Evolutionary conservation across 768 basidiomycete genomes (phyloP), one percentile per base, ranked within the genome.

Genomic region (Psilocybe sp.): DNA sequence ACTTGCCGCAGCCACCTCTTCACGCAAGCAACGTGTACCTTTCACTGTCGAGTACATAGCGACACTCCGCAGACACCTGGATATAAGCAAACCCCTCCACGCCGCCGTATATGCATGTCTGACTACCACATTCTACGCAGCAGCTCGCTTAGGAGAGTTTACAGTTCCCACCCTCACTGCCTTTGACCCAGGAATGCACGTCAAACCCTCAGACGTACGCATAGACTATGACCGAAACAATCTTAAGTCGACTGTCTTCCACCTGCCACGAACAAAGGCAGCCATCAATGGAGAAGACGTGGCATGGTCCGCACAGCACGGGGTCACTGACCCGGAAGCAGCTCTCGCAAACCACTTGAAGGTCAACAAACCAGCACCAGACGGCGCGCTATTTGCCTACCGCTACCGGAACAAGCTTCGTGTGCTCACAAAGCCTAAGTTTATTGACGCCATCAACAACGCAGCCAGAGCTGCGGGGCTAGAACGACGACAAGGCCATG

Each of bases 31-130:
- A 31, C 50, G 69, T 0, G 32, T 36, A 0, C 76, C 75, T 0
- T 68, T 63, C 50, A 68, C 67, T 0, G 23, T 64, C 0, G 49
- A 57, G 0, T 50, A 58, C 51, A 63, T 74, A 2, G 14, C n/a
- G 1, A 15, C 33, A 1, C 39, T 74, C 9, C 23, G 18, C 0
- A 1, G 12, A 0, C 15, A 60, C 0, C 62, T 78, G 2, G 47
- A 71, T 47, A 55, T 69, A 0, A 2, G 14, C 3, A 11, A 33
- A 5, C 69, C 68, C 0, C 54, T 74, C 1, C 62, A 76, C 32
- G 61, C 65, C 0, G 66, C 77, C 0, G 59, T 69, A 0, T 70
- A 47, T 14, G 68, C 73, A 0, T 75, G 71, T 50, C 64, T 74
- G 7, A 69, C 69, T 6, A 72, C 67, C 0, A 55, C 60, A 4